Evolutionary conservation across 306 rosid genomes (phyloP).

Genomic region (Fragaria ananassa): DNA sequence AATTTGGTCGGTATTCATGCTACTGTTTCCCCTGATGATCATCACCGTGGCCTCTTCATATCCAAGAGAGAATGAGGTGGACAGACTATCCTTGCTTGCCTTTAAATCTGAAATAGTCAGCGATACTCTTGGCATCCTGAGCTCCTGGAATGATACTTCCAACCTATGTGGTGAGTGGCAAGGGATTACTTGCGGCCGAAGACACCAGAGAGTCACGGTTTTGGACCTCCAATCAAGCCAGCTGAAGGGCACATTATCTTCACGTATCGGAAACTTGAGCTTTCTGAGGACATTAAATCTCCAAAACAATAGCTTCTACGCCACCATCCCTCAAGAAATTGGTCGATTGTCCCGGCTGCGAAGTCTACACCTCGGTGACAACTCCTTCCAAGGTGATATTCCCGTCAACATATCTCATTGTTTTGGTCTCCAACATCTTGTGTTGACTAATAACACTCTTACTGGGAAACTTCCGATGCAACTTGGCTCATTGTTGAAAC

Average conservation of each 20-base stretch:
- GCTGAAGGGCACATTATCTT: conserved; percentile 12
- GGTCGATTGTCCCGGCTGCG: conserved; percentile 24
- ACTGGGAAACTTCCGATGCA: neutral
- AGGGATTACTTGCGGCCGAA: conserved; percentile 20
- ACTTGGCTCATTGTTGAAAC: conserved; percentile 4
- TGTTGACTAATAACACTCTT: neutral
- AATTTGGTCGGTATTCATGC: neutral
- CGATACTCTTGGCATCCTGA: conserved; percentile 10
- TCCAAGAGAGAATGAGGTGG: neutral
- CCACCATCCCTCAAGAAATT: conserved; percentile 22
- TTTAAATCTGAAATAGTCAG: neutral
- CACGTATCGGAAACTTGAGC: conserved; percentile 28
- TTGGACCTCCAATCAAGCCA: conserved; percentile 10
- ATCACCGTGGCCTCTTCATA: neutral
- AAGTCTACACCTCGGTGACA: neutral
- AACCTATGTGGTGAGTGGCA: conserved; percentile 30
- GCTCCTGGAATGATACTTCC: conserved; percentile 31
- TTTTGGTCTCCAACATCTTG: conserved; percentile 15
- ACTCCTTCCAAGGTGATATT: conserved; percentile 24
- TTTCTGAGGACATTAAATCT: conserved; percentile 16
- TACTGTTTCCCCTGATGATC: neutral
- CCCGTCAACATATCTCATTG: neutral
- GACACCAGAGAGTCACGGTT: conserved; percentile 19
- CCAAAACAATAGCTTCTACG: conserved; percentile 15
- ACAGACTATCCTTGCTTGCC: conserved; percentile 1